A percentile compares a stretch with the other conserved stretches of the same genome.
phyloP scores from a whole-genome alignment of 176 grass and related monocot genomes.

The Panicum miliaceum region DNA sequence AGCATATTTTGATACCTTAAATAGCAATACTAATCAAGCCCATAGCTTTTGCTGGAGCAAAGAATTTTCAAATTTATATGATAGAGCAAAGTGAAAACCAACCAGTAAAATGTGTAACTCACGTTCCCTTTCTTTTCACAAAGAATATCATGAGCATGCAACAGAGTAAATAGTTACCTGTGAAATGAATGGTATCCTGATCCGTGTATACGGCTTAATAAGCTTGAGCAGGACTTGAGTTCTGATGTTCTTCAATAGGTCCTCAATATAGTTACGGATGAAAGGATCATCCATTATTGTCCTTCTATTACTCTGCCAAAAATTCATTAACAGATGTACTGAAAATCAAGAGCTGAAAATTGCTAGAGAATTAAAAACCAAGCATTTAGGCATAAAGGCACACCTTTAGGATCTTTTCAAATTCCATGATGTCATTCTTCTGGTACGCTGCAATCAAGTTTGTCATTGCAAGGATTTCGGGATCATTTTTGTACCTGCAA shows the following conservation, averaged over 20 bases:
- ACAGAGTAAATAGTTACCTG: constrained; percentile 56
- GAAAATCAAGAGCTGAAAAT: constrained; percentile 35
- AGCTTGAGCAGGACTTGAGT: constrained; percentile 99
- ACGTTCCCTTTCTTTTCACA: neutral
- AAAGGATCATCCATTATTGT: constrained; percentile 99
- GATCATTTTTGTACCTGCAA: constrained; percentile 97
- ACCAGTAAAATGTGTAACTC: neutral
- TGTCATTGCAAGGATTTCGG: constrained; percentile 99
- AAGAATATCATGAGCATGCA: constrained; percentile 11
- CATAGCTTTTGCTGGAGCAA: neutral
- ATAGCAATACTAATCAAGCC: constrained; percentile 22
- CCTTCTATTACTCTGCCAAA: constrained; percentile 90
- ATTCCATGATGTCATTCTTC: constrained; percentile 97
- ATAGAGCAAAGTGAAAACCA: neutral
- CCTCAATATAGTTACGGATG: constrained; percentile 98
- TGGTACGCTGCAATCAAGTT: constrained; percentile 98
- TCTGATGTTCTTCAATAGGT: constrained; percentile 98
- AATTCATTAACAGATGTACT: neutral
- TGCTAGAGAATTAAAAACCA: neutral
- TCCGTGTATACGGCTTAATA: constrained; percentile 98
- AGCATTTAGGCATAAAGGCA: constrained; percentile 29
- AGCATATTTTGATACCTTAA: neutral
- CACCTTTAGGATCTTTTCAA: constrained; percentile 99
- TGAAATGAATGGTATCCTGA: constrained; percentile 99
- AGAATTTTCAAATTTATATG: neutral